Base-by-base conservation (phyloP, 306 rosid species). In the Vigna reflexopilosa region DNA sequence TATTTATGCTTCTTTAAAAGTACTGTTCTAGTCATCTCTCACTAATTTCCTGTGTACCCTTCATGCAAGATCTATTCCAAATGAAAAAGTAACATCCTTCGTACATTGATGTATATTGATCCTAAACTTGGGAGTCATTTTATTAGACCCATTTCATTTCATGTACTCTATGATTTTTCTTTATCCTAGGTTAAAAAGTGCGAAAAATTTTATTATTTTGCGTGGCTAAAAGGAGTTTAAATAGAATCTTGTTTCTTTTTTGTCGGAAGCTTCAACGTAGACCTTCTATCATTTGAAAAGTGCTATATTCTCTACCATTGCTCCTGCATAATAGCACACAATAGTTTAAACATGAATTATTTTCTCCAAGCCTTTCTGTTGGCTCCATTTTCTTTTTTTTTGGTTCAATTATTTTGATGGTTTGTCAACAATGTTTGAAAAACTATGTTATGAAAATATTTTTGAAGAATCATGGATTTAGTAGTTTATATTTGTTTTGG, bases 191-290 rank as follows among this genome's bases (percentile, higher is more conserved):
- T 52, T 52, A 10, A 51, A 11, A 32, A 51, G 1, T 17, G 0
- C 42, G 1, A 34, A 34, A 72, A 6, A 7, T 17, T 70, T 0
- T 72, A 13, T 52, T 52, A 74, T 61, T 61, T 61, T 30, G 50
- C 50, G 11, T 63, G 55, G 63, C 72, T 51, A 32, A 63, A 64
- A 49, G 9, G n/a, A 19, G 62, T 26, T 63, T 50, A 63, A 76
- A 62, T 62, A 76, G 52, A 76, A 62, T 7, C 36, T 0, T 2
- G 55, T 26, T 56, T 24, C 38, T 40, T 58, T 30, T 56, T 22
- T 38, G 28, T 22, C 22, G 55, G 24, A 56, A 72, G 51, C 52
- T 55, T 14, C 15, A 55, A 55, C 1, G 9, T 64, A 38, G 50
- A 17, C 51, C 50, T 9, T 50, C 40, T 40, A 17, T 63, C 28